Base-by-base conservation (phyloP, 805 yeast genomes). In the Metschnikowia sp. region DNA sequence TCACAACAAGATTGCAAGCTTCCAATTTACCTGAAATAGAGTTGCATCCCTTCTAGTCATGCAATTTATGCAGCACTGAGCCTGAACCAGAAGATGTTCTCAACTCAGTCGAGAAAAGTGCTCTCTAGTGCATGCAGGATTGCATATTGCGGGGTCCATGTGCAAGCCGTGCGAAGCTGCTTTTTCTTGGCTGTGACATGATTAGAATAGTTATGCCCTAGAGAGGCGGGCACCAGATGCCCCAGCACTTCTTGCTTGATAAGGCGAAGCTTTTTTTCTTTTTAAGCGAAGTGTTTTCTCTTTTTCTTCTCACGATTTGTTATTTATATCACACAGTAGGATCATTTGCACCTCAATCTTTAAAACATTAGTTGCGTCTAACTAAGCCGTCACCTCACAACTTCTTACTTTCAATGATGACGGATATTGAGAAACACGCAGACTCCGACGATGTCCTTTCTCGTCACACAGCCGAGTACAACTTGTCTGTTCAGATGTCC, bases 391-490 rank as follows among this genome's bases (percentile, higher is more conserved):
- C 22, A 22, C 22, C 22, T 8, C 30, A 8, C 39, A 10, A 15
- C 39, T 13, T 12, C 13, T 13, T 28, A 26, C 15, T 13, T 15
- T n/a, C 3, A 10, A 44, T 15, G 15, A 54, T 54, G 58, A 40
- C 41, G 15, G 58, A 56, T 18, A 32, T 47, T 31, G 59, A 56
- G 49, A 56, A 56, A 32, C 54, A 54, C 28, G 42, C 38, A 19
- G 69, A 64, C 49, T 54, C 63, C 34, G 58, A 60, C 40, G 68
- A 74, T 2, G 63, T 64, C 15, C 57, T 71, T 40, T 62, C 69
- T 32, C 64, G 73, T 36, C 76, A 72, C 54, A 75, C 81, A 3
- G 74, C 70, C 33, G 81, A 77, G 44, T 77, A 77, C 61, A 73
- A 75, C 52, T 60, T 76, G 33, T 68, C 72, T 30, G 75, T 76